A percentile compares a stretch with the other conserved stretches of the same genome.
Conservation (phyloP, 768 basidiomycete genomes). For the Postia placenta region DNA sequence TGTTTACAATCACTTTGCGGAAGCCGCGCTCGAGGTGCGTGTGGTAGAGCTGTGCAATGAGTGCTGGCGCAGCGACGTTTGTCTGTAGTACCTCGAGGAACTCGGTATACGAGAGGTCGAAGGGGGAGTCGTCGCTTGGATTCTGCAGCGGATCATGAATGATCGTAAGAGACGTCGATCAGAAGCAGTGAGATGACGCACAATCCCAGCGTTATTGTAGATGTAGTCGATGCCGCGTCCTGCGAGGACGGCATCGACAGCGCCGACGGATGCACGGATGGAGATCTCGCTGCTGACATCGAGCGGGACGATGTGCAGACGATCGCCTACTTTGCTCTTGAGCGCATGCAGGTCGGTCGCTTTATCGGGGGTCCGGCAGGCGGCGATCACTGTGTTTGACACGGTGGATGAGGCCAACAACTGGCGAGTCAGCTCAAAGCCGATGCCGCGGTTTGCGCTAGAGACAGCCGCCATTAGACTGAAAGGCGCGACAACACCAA, state of each 20-base stretch:
- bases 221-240: constrained; percentile 30
- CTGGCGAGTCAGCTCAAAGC: constrained; percentile 23
- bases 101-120: constrained; percentile 18
- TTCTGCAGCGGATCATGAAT: not conserved
- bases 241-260: constrained; percentile 20
- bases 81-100: constrained; percentile 20
- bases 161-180: not conserved
- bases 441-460: constrained; percentile 27
- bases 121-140: constrained; percentile 21
- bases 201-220: constrained; percentile 32
- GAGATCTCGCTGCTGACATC: constrained; percentile 23
- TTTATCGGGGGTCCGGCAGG: constrained; percentile 21
- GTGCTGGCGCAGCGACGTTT: constrained; percentile 31
- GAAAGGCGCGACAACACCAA: not conserved
- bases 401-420: constrained; percentile 14
- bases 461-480: not conserved
- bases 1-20: constrained; percentile 28
- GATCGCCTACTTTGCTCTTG: constrained; percentile 15
- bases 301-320: constrained; percentile 27
- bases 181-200: constrained; percentile 18
- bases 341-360: constrained; percentile 19
- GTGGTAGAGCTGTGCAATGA: constrained; percentile 26
- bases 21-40: constrained; percentile 27
- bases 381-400: constrained; percentile 21
- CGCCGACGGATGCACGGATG: constrained; percentile 19